phyloP scores from a whole-genome alignment of 2,329 filamentous ascomycete species.

The Pyrenophora teres region DNA sequence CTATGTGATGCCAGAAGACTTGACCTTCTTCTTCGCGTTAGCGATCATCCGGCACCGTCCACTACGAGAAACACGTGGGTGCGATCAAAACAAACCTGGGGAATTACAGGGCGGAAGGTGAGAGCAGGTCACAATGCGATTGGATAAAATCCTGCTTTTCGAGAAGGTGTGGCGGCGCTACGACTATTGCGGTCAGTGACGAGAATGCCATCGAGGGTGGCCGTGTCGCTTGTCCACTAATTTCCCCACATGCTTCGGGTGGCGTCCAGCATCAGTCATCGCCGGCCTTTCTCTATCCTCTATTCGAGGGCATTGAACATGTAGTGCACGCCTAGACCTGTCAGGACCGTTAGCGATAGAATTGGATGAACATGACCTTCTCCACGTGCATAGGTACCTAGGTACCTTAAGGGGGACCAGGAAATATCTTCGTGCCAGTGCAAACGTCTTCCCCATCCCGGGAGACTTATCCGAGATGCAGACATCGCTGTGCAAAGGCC shows the following conservation, averaged over 20 bases:
- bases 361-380: no score
- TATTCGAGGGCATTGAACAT: no score
- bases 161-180: conserved; percentile 2
- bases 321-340: no score
- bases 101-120: conserved; percentile 4
- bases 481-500: no score
- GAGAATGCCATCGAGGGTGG: background rate
- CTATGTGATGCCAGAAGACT: conserved; percentile 12
- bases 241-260: background rate
- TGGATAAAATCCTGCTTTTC: conserved; percentile 2
- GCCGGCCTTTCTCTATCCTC: no score
- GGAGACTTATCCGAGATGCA: no score
- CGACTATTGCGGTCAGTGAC: background rate
- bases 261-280: no score
- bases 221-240: background rate
- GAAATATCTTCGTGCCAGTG: no score
- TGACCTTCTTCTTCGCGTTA: conserved; percentile 35
- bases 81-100: background rate
- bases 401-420: no score
- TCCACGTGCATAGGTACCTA: no score
- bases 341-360: no score
- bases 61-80: conserved; percentile 9
- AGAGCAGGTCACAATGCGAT: conserved; percentile 1
- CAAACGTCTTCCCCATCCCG: no score
- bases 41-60: conserved; percentile 7